Evolutionary conservation across 495 filamentous ascomycete species (phyloP), one percentile per base, ranked within the genome.

Genomic region (Neohortaea acidophila): DNA sequence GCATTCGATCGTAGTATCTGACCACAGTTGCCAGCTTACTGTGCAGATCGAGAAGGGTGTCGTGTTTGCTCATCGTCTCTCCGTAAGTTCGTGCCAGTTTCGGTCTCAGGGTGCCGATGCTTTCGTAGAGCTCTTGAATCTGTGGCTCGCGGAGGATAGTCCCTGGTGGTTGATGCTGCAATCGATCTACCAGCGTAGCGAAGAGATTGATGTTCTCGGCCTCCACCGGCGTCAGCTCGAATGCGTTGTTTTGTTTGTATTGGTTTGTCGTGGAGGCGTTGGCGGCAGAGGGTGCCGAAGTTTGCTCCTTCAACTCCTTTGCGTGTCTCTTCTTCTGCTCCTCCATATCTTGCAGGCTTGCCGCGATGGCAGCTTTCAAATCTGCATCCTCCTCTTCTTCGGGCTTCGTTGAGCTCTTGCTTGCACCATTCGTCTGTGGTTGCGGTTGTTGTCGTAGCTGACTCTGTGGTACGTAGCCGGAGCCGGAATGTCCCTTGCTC

Each of bases 51-150:
- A 94, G 73, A 8, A 97, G 68, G 1, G 89, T 86, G 54, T 97
- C 71, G 57, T 96, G 89, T 59, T 96, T 97, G 69, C 87, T 96
- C 89, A 96, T 96, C 0, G 89, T 96, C 61, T 97, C 89, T 25
- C 89, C 89, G 60, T 94, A 96, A 6, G 87, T 94, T 38, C 89
- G 73, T 12, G 91, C 91, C 37, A 97, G 64, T 59, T 97, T 97
- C 2, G 89, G 89, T 33, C 89, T 74, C 42, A 97, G 65, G 2
- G 81, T 62, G 10, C 91, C 86, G 49, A 97, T 94, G 53, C 85
- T 89, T 44, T 96, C 91, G 54, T 97, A 97, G 6, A 97, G 65
- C 59, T 97, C 89, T 55, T 97, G 89, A 28, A 97, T 97, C 51
- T 94, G 87, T 4, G 89, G 89, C 50, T 97, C 91, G 39, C 89